Conservation (phyloP, 495 filamentous ascomycete genomes). For the Astrocystis sublimbata region DNA sequence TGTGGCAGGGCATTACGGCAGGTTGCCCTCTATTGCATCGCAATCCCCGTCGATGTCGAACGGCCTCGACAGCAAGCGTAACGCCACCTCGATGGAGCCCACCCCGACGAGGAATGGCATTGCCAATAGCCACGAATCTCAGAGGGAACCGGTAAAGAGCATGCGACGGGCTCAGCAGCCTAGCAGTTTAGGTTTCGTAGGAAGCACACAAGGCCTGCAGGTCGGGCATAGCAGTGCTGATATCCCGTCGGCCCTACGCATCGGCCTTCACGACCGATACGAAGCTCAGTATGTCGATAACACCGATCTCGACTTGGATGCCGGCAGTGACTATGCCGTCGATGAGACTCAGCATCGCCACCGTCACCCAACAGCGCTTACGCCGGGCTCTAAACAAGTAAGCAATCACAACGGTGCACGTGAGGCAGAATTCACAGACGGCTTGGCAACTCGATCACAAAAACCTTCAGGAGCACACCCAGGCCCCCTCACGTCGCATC, state of each 20-base stretch:
- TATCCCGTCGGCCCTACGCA: not conserved
- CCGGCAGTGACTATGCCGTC: not conserved
- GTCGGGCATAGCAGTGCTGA: too few species aligned
- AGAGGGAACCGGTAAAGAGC: too few species aligned
- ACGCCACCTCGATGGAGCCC: not conserved
- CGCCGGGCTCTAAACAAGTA: not conserved
- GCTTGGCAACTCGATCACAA: not conserved
- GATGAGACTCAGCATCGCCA: not conserved
- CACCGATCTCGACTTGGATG: not conserved
- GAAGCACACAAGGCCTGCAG: too few species aligned
- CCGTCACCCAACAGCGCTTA: not conserved
- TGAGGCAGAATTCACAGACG: not conserved
- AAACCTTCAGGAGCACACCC: too few species aligned
- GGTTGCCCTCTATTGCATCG: not conserved
- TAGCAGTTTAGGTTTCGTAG: too few species aligned
- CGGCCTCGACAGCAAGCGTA: not conserved
- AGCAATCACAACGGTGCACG: not conserved
- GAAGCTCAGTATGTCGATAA: not conserved
- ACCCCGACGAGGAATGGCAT: not conserved
- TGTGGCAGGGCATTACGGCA: constrained; percentile 17
- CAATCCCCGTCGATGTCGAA: not conserved
- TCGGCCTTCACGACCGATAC: not conserved
- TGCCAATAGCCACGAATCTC: too few species aligned
- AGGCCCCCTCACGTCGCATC: too few species aligned
- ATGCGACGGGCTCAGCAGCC: too few species aligned